A percentile compares a stretch with the other conserved stretches of the same genome.
Evolutionary conservation across 1,139 yeast genomes (phyloP).

Genomic region (Blastobotrys malaysiensis): DNA sequence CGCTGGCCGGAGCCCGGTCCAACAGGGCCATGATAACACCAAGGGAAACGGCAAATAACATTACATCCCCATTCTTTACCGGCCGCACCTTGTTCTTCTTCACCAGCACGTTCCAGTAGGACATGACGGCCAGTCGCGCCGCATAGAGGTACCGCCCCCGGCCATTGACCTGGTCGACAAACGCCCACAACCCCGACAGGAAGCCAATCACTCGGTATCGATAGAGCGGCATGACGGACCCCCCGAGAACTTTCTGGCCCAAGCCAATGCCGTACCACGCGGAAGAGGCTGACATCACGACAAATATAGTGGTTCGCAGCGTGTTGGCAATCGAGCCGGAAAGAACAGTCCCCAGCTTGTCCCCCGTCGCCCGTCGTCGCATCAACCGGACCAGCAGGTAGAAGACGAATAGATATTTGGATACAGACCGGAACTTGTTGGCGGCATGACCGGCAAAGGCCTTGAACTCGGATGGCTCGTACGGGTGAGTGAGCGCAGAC

Average conservation of each 20-base stretch:
- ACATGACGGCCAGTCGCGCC: constrained; percentile 33
- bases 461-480: constrained; percentile 28
- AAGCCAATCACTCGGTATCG: constrained; percentile 38
- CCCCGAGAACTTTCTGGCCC: constrained; percentile 31
- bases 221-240: constrained; percentile 28
- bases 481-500: constrained; percentile 37
- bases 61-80: constrained; percentile 30
- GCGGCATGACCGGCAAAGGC: constrained; percentile 27
- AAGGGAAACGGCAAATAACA: constrained; percentile 32
- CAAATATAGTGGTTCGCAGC: constrained; percentile 31
- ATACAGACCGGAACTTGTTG: constrained; percentile 26
- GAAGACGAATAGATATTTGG: constrained; percentile 30
- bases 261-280: constrained; percentile 40
- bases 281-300: constrained; percentile 35
- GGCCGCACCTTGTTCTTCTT: constrained; percentile 25
- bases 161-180: constrained; percentile 34
- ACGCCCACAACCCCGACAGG: constrained; percentile 39
- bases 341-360: constrained; percentile 9
- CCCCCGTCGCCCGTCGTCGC: constrained; percentile 10
- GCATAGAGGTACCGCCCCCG: constrained; percentile 35
- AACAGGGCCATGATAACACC: constrained; percentile 33
- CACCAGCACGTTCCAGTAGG: constrained; percentile 34
- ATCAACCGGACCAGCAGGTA: constrained; percentile 26
- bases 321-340: constrained; percentile 25
- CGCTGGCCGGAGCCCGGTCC: constrained; percentile 32